Evolutionary conservation across 345 rosid species (phyloP).

Genomic region (Noccaea bulbosa): DNA sequence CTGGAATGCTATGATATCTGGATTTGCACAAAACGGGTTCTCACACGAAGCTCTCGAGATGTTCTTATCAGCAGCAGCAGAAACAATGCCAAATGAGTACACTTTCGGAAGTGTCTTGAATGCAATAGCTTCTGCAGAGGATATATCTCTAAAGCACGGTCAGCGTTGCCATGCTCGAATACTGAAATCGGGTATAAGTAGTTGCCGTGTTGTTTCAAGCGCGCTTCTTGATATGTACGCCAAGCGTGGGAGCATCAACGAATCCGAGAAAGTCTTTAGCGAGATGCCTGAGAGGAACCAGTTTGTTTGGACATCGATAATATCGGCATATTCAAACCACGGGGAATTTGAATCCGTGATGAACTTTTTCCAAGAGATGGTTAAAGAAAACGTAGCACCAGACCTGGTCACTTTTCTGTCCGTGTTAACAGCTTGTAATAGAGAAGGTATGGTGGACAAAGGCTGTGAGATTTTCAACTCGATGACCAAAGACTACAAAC

Average conservation of each 20-base stretch:
- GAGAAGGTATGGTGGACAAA: slow-evolving; percentile 75
- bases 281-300: slow-evolving; percentile 59
- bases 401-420: slow-evolving; percentile 85
- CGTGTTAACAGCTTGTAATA: slow-evolving; percentile 72
- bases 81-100: slow-evolving; percentile 67
- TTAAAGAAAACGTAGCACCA: slow-evolving; percentile 58
- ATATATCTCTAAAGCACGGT: slow-evolving; percentile 75
- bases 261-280: slow-evolving; percentile 64
- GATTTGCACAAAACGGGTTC: slow-evolving; percentile 70
- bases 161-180: slow-evolving; percentile 74
- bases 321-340: slow-evolving; percentile 85
- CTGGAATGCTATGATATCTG: slow-evolving; percentile 91
- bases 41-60: slow-evolving; percentile 59
- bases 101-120: slow-evolving; percentile 83
- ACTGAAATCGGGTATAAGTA: slow-evolving; percentile 62
- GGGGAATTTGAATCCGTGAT: slow-evolving; percentile 82
- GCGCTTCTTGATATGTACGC: slow-evolving; percentile 96
- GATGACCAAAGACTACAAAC: slow-evolving; percentile 59
- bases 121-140: slow-evolving; percentile 79
- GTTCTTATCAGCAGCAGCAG: slow-evolving; percentile 50
- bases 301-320: slow-evolving; percentile 83
- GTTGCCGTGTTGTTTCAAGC: slow-evolving; percentile 65
- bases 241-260: slow-evolving; percentile 81
- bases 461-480: slow-evolving; percentile 63
- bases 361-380: slow-evolving; percentile 65